Percentiles rank a stretch among this genome's conserved stretches.
phyloP scores from a whole-genome alignment of 129 eudicot species.

The Pulicaria dysenterica region DNA sequence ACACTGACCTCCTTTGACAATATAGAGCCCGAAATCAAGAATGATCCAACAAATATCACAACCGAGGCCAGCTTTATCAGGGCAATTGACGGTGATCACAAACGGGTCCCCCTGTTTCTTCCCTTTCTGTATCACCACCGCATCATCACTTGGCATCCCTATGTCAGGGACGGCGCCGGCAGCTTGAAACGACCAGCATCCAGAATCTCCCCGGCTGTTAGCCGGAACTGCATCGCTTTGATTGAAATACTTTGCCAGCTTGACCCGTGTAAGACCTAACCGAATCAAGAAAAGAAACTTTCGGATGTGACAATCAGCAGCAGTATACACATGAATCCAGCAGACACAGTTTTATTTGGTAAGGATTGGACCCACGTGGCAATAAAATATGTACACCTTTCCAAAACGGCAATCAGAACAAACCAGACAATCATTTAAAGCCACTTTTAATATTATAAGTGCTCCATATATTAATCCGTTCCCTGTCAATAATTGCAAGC shows the following conservation, averaged over 20 bases:
- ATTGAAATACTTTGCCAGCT: constrained; percentile 32
- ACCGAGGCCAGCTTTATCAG: constrained; percentile 72
- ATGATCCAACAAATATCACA: constrained; percentile 78
- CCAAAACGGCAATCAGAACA: background rate
- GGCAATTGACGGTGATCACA: constrained; percentile 79
- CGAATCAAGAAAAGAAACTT: background rate
- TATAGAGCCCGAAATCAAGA: constrained; percentile 74
- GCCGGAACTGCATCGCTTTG: constrained; percentile 8
- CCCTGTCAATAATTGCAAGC: constrained; percentile 5
- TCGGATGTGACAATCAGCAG: background rate
- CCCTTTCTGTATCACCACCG: constrained; percentile 73
- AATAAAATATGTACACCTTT: background rate
- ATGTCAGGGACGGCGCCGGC: constrained; percentile 44
- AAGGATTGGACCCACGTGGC: constrained; percentile 29
- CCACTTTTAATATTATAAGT: background rate
- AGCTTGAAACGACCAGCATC: constrained; percentile 42
- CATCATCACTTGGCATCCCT: constrained; percentile 59
- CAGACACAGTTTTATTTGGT: constrained; percentile 16
- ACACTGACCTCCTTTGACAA: constrained; percentile 65
- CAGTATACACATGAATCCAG: constrained; percentile 3
- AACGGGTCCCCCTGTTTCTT: constrained; percentile 69
- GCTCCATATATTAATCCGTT: background rate
- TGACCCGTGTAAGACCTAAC: background rate
- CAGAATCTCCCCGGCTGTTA: constrained; percentile 20
- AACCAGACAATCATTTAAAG: background rate